phyloP scores from a whole-genome alignment of 805 yeast genomes.

The Saturnispora ahearnii region DNA sequence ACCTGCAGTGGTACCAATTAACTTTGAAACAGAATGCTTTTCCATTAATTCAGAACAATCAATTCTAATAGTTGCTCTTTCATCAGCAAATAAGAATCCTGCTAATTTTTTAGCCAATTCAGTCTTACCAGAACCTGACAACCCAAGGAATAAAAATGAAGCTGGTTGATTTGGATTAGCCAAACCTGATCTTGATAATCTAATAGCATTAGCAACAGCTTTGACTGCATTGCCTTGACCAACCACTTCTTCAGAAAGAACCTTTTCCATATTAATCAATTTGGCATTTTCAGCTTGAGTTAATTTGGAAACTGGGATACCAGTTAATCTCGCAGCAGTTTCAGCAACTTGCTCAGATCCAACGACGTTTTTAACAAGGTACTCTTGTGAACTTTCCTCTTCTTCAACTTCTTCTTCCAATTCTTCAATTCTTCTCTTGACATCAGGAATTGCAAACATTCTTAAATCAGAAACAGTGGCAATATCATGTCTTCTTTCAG shows the following conservation, averaged over 20 bases:
- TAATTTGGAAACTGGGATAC: conserved; percentile 90
- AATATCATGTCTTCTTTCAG: conserved; percentile 94
- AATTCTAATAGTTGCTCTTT: conserved; percentile 92
- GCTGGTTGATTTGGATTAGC: conserved; percentile 97
- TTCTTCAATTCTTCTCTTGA: conserved; percentile 62
- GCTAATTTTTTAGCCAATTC: conserved; percentile 96
- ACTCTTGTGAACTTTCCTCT: conserved; percentile 35
- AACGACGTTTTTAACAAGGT: conserved; percentile 81
- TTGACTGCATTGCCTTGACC: conserved; percentile 95
- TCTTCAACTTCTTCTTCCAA: conserved; percentile 74
- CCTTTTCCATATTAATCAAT: conserved; percentile 90
- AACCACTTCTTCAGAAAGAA: conserved; percentile 72
- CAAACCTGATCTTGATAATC: conserved; percentile 88
- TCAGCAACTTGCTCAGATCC: conserved; percentile 74
- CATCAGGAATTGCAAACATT: conserved; percentile 95
- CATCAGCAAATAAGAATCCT: conserved; percentile 92
- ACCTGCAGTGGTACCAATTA: conserved; percentile 97
- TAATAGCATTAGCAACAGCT: conserved; percentile 91
- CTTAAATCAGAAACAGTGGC: conserved; percentile 92
- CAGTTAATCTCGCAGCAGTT: conserved; percentile 93
- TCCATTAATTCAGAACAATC: conserved; percentile 96
- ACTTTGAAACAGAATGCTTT: conserved; percentile 90
- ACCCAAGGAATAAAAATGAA: conserved; percentile 86
- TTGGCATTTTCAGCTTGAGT: conserved; percentile 93
- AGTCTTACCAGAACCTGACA: conserved; percentile 97